phyloP scores from a whole-genome alignment of 2,329 filamentous ascomycete species.

The Epichloe baconii region DNA sequence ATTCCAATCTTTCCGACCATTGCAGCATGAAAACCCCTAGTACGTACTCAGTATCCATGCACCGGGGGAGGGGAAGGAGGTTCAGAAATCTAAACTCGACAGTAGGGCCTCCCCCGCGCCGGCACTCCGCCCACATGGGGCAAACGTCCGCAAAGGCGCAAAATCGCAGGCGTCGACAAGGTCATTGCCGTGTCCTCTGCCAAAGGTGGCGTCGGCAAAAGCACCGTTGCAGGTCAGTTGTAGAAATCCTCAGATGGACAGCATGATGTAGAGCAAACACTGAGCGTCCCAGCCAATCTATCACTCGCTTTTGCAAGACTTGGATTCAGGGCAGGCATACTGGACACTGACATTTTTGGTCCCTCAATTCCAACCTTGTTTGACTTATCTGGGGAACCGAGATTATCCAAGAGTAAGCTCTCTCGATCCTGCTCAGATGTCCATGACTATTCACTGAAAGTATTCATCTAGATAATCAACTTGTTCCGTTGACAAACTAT shows the following conservation, averaged over 20 bases:
- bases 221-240: constrained; percentile 65
- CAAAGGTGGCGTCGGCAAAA: constrained; percentile 97
- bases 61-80: rapidly evolving
- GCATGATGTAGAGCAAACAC: too few species aligned
- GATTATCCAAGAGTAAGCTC: constrained; percentile 55
- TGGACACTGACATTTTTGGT: constrained; percentile 95
- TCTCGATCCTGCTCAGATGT: constrained; percentile 3
- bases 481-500: constrained; percentile 84
- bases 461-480: constrained; percentile 49
- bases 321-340: constrained; percentile 71
- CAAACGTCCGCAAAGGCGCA: constrained; percentile 66
- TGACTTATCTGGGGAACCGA: constrained; percentile 65
- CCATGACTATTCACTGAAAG: too few species aligned
- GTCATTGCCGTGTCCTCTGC: constrained; percentile 95
- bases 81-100: not conserved
- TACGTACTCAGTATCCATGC: constrained; percentile 24
- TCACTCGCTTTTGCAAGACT: constrained; percentile 74
- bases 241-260: too few species aligned
- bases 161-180: constrained; percentile 74
- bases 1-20: constrained; percentile 18
- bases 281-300: constrained; percentile 49
- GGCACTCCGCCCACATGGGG: constrained; percentile 45
- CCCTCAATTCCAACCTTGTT: constrained; percentile 88
- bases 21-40: constrained; percentile 78
- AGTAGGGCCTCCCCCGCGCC: constrained; percentile 70